Evolutionary conservation across 768 basidiomycete genomes (phyloP).

Genomic region (Leccinum truebloodii): DNA sequence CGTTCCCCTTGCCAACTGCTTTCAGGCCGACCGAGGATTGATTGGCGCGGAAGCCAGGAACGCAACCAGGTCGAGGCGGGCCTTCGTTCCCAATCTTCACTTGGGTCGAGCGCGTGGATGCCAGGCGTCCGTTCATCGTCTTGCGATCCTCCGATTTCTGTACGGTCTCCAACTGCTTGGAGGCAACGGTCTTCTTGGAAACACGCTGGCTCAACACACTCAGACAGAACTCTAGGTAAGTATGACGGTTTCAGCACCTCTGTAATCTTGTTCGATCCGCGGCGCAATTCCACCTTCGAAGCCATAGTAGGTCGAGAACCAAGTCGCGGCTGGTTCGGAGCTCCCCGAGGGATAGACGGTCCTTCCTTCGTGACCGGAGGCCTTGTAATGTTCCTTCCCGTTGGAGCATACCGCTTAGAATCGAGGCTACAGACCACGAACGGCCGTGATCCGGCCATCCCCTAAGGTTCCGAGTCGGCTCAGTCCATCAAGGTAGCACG

Average conservation of each 20-base stretch:
- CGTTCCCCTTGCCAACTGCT: neutral
- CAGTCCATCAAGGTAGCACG: neutral
- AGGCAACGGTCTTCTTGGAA: too few species aligned
- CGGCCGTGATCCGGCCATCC: neutral
- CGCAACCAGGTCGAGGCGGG: neutral
- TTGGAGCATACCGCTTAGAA: neutral
- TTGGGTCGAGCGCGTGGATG: neutral
- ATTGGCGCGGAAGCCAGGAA: neutral
- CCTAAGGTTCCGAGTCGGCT: neutral
- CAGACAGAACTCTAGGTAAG: neutral
- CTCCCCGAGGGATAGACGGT: neutral
- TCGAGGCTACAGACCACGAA: constrained; percentile 10
- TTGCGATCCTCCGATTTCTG: too few species aligned
- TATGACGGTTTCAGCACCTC: neutral
- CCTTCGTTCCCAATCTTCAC: neutral
- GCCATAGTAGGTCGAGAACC: neutral
- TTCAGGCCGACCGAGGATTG: neutral
- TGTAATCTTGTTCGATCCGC: neutral
- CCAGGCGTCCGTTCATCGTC: neutral
- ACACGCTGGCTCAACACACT: too few species aligned
- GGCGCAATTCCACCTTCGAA: neutral
- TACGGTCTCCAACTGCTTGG: too few species aligned
- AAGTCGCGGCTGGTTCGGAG: neutral
- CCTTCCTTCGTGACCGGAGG: neutral
- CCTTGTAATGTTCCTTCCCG: neutral